phyloP scores from a whole-genome alignment of 306 rosid species.

The Dalbergia cultrata region DNA sequence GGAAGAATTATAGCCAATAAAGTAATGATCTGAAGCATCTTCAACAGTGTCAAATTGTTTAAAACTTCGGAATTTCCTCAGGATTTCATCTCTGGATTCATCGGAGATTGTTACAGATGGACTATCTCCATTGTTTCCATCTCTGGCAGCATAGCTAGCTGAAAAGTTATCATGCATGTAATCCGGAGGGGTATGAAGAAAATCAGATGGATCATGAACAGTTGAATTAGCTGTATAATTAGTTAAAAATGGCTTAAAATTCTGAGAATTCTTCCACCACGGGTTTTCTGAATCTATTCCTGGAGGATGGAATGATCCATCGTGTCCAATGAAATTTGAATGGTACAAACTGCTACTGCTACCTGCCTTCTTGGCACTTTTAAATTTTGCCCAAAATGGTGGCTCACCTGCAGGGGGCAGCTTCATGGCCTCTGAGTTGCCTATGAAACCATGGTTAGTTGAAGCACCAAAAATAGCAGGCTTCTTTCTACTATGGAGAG shows the following conservation, averaged over 20 bases:
- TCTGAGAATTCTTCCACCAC: conserved; percentile 45
- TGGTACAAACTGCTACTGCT: conserved; percentile 38
- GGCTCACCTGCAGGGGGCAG: conserved; percentile 52
- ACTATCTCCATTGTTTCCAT: conserved; percentile 36
- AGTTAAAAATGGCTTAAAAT: conserved; percentile 29
- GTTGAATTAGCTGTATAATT: conserved; percentile 32
- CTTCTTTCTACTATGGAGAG: conserved; percentile 57
- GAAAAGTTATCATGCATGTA: conserved; percentile 39
- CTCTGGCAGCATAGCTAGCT: conserved; percentile 50
- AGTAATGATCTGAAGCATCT: conserved; percentile 78
- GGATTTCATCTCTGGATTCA: conserved; percentile 54
- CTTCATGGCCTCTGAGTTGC: conserved; percentile 47
- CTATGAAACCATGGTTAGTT: conserved; percentile 37
- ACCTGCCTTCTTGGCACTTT: conserved; percentile 47
- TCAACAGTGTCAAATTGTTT: conserved; percentile 84
- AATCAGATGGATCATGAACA: conserved; percentile 44
- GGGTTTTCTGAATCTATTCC: conserved; percentile 48
- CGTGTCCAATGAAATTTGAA: conserved; percentile 38
- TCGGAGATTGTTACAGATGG: conserved; percentile 47
- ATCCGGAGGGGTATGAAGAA: conserved; percentile 47
- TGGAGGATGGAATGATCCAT: conserved; percentile 38
- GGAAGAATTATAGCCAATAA: conserved; percentile 40
- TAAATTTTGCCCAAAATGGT: conserved; percentile 41
- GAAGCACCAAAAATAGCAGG: conserved; percentile 44
- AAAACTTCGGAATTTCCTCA: conserved; percentile 63